Evolutionary conservation across 768 basidiomycete genomes (phyloP), one percentile per base, ranked within the genome.

Genomic region (Amanita exitialis): DNA sequence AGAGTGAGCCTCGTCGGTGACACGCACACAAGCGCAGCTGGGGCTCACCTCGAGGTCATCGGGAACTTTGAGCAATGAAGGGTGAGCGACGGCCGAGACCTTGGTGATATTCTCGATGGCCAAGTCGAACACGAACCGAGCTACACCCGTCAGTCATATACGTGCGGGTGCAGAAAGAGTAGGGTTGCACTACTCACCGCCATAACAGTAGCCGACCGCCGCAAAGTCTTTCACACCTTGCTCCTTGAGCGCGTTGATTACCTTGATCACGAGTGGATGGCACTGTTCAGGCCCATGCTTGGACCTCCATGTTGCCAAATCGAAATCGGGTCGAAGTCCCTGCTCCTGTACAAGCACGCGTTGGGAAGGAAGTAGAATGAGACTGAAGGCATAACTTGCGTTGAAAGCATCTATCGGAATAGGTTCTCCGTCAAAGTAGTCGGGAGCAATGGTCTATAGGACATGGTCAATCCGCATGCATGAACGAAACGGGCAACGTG

Each of bases 151-250:
- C 52, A 41, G 48, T 16, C 23, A 21, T 13, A 27, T 30, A n/a
- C 8, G 13, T 16, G 37, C 13, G n/a, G 35, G 4, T 16, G 9
- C 42, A 16, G 0, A n/a, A n/a, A n/a, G n/a, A n/a, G n/a, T n/a
- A n/a, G n/a, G n/a, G 9, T 13, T 34, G 4, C 25, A 44, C 6
- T 13, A 60, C 70, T 51, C 53, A 74, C 79, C 84, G 51, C 83
- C 82, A 49, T 76, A 81, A 68, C 87, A 90, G 68, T 80, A 88
- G 2, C 83, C 84, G 3, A 75, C 74, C 0, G 80, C 78, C 0
- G 68, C 83, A 51, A 89, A 74, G 4, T 61, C 61, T 1, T 69
- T 78, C n/a, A 88, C 68, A 2, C 85, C 86, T 54, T 75, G 58
- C 30, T 64, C 74, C 60, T 79, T 81, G 54, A 90, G 72, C 0